Evolutionary conservation across 306 rosid species (phyloP).

Genomic region (Gillenia trifoliata): DNA sequence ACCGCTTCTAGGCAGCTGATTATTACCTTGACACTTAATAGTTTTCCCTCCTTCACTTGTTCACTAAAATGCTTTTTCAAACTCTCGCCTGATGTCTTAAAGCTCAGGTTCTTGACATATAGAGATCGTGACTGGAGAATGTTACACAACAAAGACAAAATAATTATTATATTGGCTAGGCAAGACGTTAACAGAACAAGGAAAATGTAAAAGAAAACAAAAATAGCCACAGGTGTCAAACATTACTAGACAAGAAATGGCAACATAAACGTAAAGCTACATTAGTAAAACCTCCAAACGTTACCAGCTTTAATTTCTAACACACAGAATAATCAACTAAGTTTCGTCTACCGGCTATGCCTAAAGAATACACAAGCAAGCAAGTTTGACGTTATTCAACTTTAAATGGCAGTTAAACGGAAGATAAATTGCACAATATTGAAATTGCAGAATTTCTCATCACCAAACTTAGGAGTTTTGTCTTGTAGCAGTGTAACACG

Average conservation of each 20-base stretch:
- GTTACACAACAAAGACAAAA: conserved; percentile 11
- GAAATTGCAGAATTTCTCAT: not conserved
- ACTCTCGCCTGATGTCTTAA: conserved; percentile 66
- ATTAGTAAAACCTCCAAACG: not conserved
- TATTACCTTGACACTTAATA: conserved; percentile 75
- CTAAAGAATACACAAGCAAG: not conserved
- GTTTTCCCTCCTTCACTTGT: conserved; percentile 58
- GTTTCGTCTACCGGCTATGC: not conserved
- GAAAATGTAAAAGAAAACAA: no score
- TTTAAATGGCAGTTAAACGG: not conserved
- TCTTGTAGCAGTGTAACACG: not conserved
- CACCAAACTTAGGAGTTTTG: not conserved
- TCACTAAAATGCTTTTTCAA: conserved; percentile 64
- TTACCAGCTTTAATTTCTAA: not conserved
- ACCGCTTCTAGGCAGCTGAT: conserved; percentile 5
- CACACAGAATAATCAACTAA: not conserved
- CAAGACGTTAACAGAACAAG: not conserved
- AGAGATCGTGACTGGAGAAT: conserved; percentile 75
- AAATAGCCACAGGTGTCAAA: not conserved
- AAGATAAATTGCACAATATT: not conserved
- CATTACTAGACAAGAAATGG: not conserved
- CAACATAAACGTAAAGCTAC: not conserved
- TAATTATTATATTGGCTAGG: not conserved
- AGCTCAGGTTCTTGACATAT: conserved; percentile 92
- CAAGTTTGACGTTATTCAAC: not conserved